phyloP scores from a whole-genome alignment of 192 early-diverging fungal genomes.

The Linderina pennispora region DNA sequence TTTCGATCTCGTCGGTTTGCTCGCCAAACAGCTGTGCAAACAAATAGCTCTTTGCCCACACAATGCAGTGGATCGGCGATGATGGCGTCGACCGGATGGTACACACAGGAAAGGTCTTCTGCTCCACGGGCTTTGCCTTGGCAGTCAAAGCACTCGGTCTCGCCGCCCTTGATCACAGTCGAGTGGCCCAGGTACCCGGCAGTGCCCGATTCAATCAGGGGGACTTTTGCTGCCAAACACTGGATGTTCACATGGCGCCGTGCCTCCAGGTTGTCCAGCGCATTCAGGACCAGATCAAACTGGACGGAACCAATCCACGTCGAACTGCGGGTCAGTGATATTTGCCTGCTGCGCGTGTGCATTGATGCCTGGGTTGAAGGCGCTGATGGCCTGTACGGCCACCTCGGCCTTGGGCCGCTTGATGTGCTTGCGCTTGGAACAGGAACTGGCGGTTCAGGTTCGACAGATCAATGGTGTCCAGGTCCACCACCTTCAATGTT shows the following conservation, averaged over 20 bases:
- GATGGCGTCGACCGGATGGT: slow-evolving; percentile 95
- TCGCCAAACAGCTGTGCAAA: slow-evolving; percentile 78
- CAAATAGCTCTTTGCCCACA: slow-evolving; percentile 97
- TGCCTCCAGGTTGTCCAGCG: slow-evolving; percentile 94
- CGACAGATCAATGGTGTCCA: slow-evolving; percentile 97
- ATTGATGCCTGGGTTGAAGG: slow-evolving; percentile 78
- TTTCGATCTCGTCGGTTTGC: slow-evolving; percentile 36
- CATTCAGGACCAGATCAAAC: slow-evolving; percentile 93
- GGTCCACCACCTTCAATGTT: slow-evolving; percentile 84
- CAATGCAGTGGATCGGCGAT: slow-evolving; percentile 95
- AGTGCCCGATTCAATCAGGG: slow-evolving; percentile 95
- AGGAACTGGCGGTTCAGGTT: slow-evolving; percentile 99
- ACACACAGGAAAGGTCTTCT: slow-evolving; percentile 91
- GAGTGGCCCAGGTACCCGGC: slow-evolving; percentile 92
- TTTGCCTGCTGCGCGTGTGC: slow-evolving; percentile 66
- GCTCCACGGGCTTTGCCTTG: slow-evolving; percentile 71
- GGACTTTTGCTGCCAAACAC: slow-evolving; percentile 87
- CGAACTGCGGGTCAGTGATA: slow-evolving; percentile 82
- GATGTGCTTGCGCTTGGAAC: slow-evolving; percentile 92
- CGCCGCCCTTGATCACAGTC: slow-evolving; percentile 69
- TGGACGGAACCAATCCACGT: slow-evolving; percentile 79
- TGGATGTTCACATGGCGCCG: slow-evolving; percentile 91
- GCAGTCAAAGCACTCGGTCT: slow-evolving; percentile 93
- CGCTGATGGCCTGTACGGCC: slow-evolving; percentile 73
- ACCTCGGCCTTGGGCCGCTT: slow-evolving; percentile 87